These are phyloP conservation scores for Penicillium sp. DNA, from an alignment of 2,329 filamentous ascomycete species.

Conservation along the genomic window DNA sequence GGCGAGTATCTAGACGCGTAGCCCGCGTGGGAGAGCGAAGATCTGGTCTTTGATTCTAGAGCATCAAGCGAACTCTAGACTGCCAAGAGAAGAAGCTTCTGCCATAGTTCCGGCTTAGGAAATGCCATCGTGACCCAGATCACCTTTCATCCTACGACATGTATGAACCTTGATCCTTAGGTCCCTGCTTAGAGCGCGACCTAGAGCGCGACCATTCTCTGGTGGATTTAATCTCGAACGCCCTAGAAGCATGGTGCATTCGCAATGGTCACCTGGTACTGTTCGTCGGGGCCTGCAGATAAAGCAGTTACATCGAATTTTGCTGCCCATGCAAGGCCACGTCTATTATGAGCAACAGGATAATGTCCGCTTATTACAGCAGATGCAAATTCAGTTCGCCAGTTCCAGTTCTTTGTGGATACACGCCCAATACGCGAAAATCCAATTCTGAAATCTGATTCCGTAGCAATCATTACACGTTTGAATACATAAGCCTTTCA, in stretches of 20 bases:
- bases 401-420: background rate
- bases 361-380: constrained; percentile 5
- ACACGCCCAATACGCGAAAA: constrained; percentile 1
- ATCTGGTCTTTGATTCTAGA: background rate
- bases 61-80: background rate
- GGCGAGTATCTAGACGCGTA: background rate
- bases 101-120: constrained; percentile 1
- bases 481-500: background rate
- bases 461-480: background rate
- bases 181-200: background rate
- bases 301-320: background rate
- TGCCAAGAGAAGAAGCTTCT: constrained; percentile 7
- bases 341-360: background rate
- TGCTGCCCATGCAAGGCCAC: background rate
- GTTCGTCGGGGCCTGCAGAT: background rate
- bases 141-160: background rate
- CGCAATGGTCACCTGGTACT: constrained; percentile 7
- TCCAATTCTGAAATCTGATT: background rate
- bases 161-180: background rate
- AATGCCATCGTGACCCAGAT: background rate
- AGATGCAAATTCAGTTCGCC: constrained; percentile 4
- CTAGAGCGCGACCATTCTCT: background rate
- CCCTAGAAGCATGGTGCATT: constrained; percentile 2
- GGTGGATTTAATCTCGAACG: constrained; percentile 6
- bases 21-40: background rate